Evolutionary conservation across 306 rosid genomes (phyloP).

Genomic region (Lathyrus aphaca): DNA sequence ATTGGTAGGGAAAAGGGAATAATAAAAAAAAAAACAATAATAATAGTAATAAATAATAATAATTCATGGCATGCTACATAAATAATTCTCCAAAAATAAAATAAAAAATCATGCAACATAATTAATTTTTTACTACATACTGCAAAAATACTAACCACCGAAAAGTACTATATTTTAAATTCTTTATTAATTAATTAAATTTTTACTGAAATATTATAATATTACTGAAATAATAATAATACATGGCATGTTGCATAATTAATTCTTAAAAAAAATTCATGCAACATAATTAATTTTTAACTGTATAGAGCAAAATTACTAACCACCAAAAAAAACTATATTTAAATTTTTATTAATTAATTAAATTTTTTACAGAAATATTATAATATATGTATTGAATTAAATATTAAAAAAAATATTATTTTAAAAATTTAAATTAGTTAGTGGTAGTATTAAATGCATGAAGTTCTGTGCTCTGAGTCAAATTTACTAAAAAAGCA

Average conservation of each 20-base stretch:
- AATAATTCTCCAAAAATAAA: background rate
- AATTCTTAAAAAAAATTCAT: background rate
- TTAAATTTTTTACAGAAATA: too few species aligned
- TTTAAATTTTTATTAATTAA: too few species aligned
- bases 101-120: background rate
- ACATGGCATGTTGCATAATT: conserved; percentile 9
- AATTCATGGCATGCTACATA: conserved; percentile 14
- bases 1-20: conserved; percentile 13
- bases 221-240: background rate
- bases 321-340: too few species aligned
- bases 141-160: background rate
- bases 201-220: too few species aligned
- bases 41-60: background rate
- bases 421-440: background rate
- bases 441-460: background rate
- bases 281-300: background rate
- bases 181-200: too few species aligned
- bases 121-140: background rate
- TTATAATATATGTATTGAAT: too few species aligned
- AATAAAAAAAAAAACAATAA: too few species aligned
- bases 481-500: conserved; percentile 4
- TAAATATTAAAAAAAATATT: background rate
- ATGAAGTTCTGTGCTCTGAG: background rate
- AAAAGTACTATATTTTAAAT: too few species aligned
- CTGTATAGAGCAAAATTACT: background rate